Percentiles rank a stretch among this genome's conserved stretches.
Conservation (phyloP, 2,329 filamentous ascomycete genomes). For the Botryotinia globosa region DNA sequence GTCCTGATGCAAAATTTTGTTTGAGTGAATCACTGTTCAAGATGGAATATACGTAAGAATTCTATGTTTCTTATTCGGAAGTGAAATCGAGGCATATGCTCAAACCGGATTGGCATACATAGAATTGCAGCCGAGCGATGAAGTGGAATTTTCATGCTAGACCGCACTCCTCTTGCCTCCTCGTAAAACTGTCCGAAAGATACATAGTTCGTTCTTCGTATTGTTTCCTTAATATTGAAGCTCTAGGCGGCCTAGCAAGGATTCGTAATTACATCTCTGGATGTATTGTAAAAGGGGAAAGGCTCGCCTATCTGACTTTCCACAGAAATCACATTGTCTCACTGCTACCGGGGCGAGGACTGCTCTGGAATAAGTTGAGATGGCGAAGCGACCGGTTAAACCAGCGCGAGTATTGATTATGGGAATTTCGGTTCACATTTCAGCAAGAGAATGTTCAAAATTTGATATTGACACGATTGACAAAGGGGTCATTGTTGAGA, state of each 20-base stretch:
- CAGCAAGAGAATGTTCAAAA: background rate
- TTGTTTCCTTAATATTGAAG: background rate
- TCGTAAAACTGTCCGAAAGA: background rate
- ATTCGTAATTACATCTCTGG: background rate
- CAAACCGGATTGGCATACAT: background rate
- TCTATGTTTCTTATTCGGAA: background rate
- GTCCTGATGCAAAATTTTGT: background rate
- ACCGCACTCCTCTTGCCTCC: too few species aligned
- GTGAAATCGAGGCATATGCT: background rate
- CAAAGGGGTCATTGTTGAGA: too few species aligned
- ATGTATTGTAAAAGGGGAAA: background rate
- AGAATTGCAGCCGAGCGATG: background rate
- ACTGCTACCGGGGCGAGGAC: background rate
- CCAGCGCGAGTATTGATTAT: rapidly evolving
- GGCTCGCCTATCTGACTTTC: background rate
- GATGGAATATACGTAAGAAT: background rate
- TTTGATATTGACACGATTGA: background rate
- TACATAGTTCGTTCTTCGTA: background rate
- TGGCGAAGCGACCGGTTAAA: too few species aligned
- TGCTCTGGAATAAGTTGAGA: background rate
- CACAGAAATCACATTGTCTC: background rate
- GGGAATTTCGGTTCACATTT: background rate
- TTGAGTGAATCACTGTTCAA: background rate
- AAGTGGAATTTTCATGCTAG: background rate
- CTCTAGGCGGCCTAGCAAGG: background rate